These are phyloP conservation scores for Eucalyptus caleyi DNA, from an alignment of 345 rosid species.

Conservation along the genomic window DNA sequence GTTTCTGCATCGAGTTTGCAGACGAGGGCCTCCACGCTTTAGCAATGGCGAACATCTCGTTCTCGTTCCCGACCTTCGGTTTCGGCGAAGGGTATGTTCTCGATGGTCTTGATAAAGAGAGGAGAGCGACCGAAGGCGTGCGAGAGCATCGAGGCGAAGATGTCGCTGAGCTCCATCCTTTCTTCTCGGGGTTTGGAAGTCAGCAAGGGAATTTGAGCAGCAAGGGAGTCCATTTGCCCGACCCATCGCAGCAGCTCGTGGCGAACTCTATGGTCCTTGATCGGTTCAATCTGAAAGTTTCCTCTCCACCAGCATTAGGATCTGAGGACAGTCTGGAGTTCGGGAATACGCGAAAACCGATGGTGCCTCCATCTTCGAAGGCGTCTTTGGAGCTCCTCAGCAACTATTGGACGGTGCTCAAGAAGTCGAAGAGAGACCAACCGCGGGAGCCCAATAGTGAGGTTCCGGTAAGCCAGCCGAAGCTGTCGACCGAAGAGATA, in stretches of 20 bases:
- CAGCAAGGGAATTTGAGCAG: not conserved
- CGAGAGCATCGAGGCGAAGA: constrained; percentile 5
- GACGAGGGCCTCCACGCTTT: not conserved
- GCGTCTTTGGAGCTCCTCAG: constrained; percentile 30
- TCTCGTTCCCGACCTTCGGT: constrained; percentile 11
- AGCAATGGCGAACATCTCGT: constrained; percentile 6
- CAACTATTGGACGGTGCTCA: constrained; percentile 16
- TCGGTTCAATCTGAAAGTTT: not conserved
- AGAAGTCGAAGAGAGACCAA: constrained; percentile 6
- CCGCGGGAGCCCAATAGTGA: not conserved
- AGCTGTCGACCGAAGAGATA: constrained; percentile 32
- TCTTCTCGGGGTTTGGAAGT: not conserved
- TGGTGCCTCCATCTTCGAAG: not conserved
- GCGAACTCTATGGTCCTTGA: not conserved
- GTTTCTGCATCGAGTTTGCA: not conserved
- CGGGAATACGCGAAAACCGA: not conserved
- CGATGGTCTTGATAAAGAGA: constrained; percentile 1
- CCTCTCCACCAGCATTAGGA: not conserved
- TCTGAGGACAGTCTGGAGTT: not conserved
- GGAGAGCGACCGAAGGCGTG: not conserved
- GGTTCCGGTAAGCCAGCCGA: not conserved
- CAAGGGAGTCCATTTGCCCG: not conserved
- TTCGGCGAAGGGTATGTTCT: not conserved
- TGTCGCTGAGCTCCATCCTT: not conserved
- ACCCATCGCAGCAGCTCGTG: not conserved